Evolutionary conservation across 257 asterid genomes (phyloP), one percentile per base, ranked within the genome.

Genomic region (Vinca minor): DNA sequence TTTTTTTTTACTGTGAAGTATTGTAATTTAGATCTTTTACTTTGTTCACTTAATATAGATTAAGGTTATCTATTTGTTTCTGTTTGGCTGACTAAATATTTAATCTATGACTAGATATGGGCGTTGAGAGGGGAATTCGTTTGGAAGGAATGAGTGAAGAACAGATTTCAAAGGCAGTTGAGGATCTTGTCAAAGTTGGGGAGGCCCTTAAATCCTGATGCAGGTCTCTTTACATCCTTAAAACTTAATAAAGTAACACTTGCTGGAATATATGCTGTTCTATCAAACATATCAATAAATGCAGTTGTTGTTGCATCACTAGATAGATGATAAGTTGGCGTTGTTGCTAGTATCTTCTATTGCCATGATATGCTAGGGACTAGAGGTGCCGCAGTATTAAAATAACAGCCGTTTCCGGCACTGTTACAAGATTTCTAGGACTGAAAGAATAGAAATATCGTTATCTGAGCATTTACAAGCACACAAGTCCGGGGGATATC

Each of bases 121-220:
- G 96, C 66, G 80, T 88, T 45, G 98, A 88, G 78, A 84, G 84
- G 73, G 95, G 95, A 56, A 70, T 90, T 62, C 84, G 67, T 18
- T 72, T 91, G 73, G 85, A 88, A 59, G 96, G 95, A 70, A 75
- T 84, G 76, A 81, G 59, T 3, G 96, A 88, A 81, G 83, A 79
- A 59, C 91, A 91, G 69, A 86, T 91, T 54, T 69, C 89, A 23
- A 84, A 81, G 79, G 96, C 91, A 55, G 88, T 91, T 29, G 87
- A 88, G 80, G 91, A 84, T 74, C 87, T 91, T 67, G 81, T 77
- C 50, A 85, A 82, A 82, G 85, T 77, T 31, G 94, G 87, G 62
- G 85, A 78, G 61, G 81, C 83, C 54, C 63, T 60, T 71, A 60
- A 82, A 77, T 58, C 84, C 65, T 73, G 45, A 73, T 63, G 72